Conservation (phyloP, 495 filamentous ascomycete species). For the Daldinia loculata region DNA sequence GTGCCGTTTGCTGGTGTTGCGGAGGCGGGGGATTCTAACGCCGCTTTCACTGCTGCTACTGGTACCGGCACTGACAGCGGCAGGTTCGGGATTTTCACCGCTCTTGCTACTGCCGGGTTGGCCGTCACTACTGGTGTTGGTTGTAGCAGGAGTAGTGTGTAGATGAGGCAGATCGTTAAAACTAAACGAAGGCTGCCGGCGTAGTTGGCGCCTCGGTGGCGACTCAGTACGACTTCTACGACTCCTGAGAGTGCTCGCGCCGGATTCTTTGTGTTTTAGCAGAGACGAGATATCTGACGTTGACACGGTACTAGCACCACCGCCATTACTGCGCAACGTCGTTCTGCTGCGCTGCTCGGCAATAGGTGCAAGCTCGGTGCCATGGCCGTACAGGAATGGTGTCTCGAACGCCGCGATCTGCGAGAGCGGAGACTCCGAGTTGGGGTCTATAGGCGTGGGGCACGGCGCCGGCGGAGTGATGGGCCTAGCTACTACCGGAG, state of each 20-base stretch:
- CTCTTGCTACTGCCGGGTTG: not conserved
- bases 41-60: not conserved
- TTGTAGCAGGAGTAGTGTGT: not conserved
- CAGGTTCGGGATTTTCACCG: slow-evolving; percentile 1
- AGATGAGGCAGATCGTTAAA: slow-evolving; percentile 47
- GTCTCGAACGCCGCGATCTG: slow-evolving; percentile 34
- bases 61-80: not conserved
- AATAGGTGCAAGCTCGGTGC: slow-evolving; percentile 52
- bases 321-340: slow-evolving; percentile 35
- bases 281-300: slow-evolving; percentile 43
- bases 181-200: slow-evolving; percentile 45
- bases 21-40: slow-evolving; percentile 25
- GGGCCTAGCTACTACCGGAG: slow-evolving; percentile 15
- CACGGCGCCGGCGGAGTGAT: slow-evolving; percentile 23
- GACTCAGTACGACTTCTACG: slow-evolving; percentile 14
- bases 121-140: not conserved
- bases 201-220: slow-evolving; percentile 18
- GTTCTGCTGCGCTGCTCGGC: slow-evolving; percentile 51
- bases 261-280: slow-evolving; percentile 39
- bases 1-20: slow-evolving; percentile 51
- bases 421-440: slow-evolving; percentile 39
- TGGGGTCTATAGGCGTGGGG: slow-evolving; percentile 29
- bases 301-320: slow-evolving; percentile 16
- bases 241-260: slow-evolving; percentile 1
- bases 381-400: slow-evolving; percentile 52